Conservation (phyloP, 257 asterid genomes). For the Solanum rostratum region DNA sequence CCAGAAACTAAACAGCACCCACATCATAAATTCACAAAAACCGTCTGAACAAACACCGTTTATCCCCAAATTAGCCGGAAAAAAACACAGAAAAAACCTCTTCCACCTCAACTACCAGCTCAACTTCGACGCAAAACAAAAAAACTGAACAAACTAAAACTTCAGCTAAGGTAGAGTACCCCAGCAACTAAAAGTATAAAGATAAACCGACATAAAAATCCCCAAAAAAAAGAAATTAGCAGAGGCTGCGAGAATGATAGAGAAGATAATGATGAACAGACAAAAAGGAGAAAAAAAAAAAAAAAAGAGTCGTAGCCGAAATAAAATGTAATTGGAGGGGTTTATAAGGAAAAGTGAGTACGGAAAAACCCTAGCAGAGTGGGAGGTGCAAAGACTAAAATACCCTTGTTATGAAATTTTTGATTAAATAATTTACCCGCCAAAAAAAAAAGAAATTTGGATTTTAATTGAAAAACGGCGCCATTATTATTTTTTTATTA, state of each 20-base stretch:
- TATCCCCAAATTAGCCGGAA: background rate
- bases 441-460: background rate
- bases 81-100: background rate
- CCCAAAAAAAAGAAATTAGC: background rate
- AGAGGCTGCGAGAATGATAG: background rate
- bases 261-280: background rate
- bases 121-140: background rate
- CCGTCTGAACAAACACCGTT: background rate
- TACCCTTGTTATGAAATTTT: conserved; percentile 1
- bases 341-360: conserved; percentile 17
- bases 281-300: conserved; percentile 17
- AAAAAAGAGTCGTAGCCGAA: conserved; percentile 25
- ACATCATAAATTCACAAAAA: background rate
- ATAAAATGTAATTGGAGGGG: background rate
- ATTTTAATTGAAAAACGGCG: background rate
- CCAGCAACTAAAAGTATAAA: background rate
- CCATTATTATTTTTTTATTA: too few relatives aligned
- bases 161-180: conserved; percentile 8
- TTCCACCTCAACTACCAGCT: background rate
- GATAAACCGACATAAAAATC: conserved; percentile 11
- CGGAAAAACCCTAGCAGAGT: conserved; percentile 69
- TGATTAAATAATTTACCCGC: background rate
- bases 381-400: conserved; percentile 37
- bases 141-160: conserved; percentile 1
- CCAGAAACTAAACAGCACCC: background rate